phyloP scores from a whole-genome alignment of 2,329 filamentous ascomycete genomes.

The Trichoderma gracile region DNA sequence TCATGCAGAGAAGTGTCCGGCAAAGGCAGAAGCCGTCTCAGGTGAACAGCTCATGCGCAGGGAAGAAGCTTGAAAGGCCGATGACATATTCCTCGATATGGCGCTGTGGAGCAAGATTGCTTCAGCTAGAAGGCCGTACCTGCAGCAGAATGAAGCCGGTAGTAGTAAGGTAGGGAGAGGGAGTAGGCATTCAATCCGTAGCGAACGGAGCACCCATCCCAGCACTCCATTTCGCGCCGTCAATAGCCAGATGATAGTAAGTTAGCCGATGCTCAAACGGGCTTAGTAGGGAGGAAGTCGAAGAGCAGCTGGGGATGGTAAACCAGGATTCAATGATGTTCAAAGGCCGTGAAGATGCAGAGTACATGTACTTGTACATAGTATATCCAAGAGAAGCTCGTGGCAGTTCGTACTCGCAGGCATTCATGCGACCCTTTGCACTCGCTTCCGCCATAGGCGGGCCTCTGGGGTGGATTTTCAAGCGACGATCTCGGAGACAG shows the following conservation, averaged over 20 bases:
- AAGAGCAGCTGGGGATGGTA: neutral
- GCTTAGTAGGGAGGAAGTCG: neutral
- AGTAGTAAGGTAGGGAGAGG: neutral
- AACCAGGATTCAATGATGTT: neutral
- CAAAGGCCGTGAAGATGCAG: neutral
- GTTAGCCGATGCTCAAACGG: neutral
- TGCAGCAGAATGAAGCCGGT: neutral
- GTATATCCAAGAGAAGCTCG: too few species aligned
- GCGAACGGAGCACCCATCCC: neutral
- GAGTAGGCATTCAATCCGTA: neutral
- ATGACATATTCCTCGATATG: neutral
- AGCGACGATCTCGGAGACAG: conserved; percentile 16
- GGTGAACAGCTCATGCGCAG: neutral
- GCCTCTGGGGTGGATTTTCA: neutral
- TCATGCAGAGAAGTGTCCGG: neutral
- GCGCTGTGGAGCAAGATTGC: neutral
- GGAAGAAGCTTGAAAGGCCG: neutral
- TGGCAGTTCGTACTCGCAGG: neutral
- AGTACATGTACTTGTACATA: too few species aligned
- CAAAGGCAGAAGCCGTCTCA: neutral
- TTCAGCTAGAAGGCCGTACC: neutral
- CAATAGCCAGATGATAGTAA: conserved; percentile 15
- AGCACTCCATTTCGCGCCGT: neutral
- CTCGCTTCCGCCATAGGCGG: neutral
- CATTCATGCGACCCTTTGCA: neutral